Evolutionary conservation across 2,329 filamentous ascomycete genomes (phyloP), one percentile per base, ranked within the genome.

Genomic region (Daldinia sp.): DNA sequence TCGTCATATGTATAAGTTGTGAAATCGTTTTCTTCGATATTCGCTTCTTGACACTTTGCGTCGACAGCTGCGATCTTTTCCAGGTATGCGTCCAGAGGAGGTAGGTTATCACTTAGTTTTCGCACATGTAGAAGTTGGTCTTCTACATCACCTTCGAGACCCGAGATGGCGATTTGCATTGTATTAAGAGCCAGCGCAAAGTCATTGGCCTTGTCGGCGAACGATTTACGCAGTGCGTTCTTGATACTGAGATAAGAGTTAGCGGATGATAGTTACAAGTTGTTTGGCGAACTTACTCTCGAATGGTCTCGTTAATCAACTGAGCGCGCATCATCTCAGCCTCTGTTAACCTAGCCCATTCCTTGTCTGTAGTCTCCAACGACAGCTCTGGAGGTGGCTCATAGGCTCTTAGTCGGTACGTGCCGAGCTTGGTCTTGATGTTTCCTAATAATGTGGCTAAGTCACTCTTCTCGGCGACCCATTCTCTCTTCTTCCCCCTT

Each of bases 1-100:
- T 99, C 96, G 78, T 99, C 96, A 79, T 98, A 96, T 9, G 95
- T 97, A 82, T 98, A 98, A 7, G 95, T 98, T n/a, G 96, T 99
- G 80, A 96, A 98, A 83, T 99, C 96, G 80, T 99, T 99, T 77
- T 99, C 96, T 81, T 99, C 96, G 71, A 99, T 98, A 79, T 99
- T 98, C 69, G 96, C 96, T 83, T 98, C 95, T 67, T 91, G 88
- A 79, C 96, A 99, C 81, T 97, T 93, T 71, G 89, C 89, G 77
- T 98, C 94, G 54, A 98, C 87, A 10, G 89, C 89, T 13, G 90
- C 92, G 77, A 99, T 98, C 71, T 93, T 92, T 70, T 93, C 90
- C 44, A 99, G 87, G 78, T 97, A 99, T 67, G 92, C 89, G 75
- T 98, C 94, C n/a, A 99, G 86, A 2, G 95, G 95, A 7, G 93